phyloP scores from a whole-genome alignment of 345 rosid genomes.

The Syzygium oleosum region DNA sequence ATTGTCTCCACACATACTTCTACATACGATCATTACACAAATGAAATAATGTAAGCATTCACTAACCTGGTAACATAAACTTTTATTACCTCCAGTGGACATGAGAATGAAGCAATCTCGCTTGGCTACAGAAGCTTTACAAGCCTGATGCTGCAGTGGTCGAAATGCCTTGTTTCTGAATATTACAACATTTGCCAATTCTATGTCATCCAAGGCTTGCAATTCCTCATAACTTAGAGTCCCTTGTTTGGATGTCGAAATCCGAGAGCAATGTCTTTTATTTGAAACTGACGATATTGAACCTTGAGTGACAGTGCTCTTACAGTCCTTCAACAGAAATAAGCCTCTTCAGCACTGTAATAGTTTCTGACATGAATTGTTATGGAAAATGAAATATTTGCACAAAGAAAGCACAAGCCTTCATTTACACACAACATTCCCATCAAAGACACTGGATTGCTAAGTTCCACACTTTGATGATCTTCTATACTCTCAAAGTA shows the following conservation, averaged over 20 bases:
- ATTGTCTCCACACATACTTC: too few relatives aligned
- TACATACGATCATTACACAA: too few relatives aligned
- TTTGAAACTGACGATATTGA: constrained; percentile 28
- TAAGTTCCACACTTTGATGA: too few relatives aligned
- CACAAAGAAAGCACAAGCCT: too few relatives aligned
- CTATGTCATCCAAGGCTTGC: constrained; percentile 66
- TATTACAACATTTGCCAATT: constrained; percentile 76
- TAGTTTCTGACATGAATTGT: too few relatives aligned
- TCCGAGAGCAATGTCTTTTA: constrained; percentile 10
- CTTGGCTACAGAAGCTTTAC: constrained; percentile 56
- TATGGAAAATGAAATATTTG: too few relatives aligned
- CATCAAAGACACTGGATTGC: too few relatives aligned
- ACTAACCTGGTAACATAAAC: constrained; percentile 83
- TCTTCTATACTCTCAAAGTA: too few relatives aligned
- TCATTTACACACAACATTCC: too few relatives aligned
- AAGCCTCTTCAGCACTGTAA: not conserved
- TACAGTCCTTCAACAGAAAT: constrained; percentile 36
- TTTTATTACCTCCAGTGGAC: constrained; percentile 95
- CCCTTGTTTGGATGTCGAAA: constrained; percentile 12
- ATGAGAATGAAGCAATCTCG: constrained; percentile 74
- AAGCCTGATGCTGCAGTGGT: constrained; percentile 77
- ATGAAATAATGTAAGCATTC: not conserved
- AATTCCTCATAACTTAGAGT: constrained; percentile 59
- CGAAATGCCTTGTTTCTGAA: constrained; percentile 66
- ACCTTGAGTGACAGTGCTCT: constrained; percentile 24